Evolutionary conservation across 108 stramenopile genomes (phyloP).

Genomic region (Fistulifera pelliculosa): DNA sequence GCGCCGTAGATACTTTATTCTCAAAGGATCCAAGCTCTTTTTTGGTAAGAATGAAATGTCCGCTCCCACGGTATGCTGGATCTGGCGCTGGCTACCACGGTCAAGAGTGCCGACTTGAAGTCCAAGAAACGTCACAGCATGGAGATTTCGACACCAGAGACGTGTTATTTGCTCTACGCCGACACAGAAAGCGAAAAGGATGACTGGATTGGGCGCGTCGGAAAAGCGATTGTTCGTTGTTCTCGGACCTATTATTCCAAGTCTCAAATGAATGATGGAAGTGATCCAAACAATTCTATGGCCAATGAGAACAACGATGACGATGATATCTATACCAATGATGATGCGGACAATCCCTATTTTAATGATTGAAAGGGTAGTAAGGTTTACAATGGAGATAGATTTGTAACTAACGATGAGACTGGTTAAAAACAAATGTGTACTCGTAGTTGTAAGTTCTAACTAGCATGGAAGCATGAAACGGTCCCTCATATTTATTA

Average conservation of each 20-base stretch:
- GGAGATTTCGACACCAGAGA: slow-evolving; percentile 95
- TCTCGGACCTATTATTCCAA: slow-evolving; percentile 56
- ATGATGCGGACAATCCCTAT: slow-evolving; percentile 77
- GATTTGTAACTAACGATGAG: too few species aligned
- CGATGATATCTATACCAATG: slow-evolving; percentile 46
- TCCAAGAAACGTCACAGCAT: slow-evolving; percentile 92
- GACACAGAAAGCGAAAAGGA: slow-evolving; percentile 99
- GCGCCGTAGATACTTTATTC: slow-evolving; percentile 96
- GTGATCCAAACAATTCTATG: slow-evolving; percentile 10
- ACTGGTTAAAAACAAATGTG: neutral
- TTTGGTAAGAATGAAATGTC: slow-evolving; percentile 80
- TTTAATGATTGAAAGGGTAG: slow-evolving; percentile 58
- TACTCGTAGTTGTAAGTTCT: too few species aligned
- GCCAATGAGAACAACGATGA: slow-evolving; percentile 64
- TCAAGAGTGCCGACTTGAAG: slow-evolving; percentile 97
- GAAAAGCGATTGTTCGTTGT: slow-evolving; percentile 96
- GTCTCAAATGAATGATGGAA: slow-evolving; percentile 14
- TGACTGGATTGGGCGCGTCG: slow-evolving; percentile 99
- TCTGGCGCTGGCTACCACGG: slow-evolving; percentile 90
- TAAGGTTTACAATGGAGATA: too few species aligned
- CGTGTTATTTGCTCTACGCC: slow-evolving; percentile 92
- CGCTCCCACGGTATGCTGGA: slow-evolving; percentile 92
- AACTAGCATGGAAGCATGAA: too few species aligned
- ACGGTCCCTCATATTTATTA: too few species aligned
- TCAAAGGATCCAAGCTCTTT: slow-evolving; percentile 95